Percentiles rank a stretch among this genome's conserved stretches.
Conservation (phyloP, 2,329 filamentous ascomycete genomes). For the Fusarium virguliforme region DNA sequence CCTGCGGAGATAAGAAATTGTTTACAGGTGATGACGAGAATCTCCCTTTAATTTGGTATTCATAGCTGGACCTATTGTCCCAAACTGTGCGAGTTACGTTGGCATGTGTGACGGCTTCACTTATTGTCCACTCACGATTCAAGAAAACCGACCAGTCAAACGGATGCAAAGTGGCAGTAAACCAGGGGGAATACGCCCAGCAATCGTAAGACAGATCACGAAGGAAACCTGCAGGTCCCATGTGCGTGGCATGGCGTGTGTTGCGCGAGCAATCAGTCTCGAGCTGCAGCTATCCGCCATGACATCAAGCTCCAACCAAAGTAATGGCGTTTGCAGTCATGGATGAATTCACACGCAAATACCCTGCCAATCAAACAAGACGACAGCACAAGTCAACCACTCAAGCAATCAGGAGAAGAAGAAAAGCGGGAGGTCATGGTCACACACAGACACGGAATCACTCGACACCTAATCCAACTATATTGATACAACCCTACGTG, state of each 20-base stretch:
- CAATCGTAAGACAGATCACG: background rate
- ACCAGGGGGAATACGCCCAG: background rate
- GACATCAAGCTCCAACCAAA: slow-evolving; percentile 7
- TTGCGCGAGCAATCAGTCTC: background rate
- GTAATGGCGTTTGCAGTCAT: background rate
- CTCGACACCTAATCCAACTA: slow-evolving; percentile 3
- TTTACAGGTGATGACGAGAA: too few relatives aligned
- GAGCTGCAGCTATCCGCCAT: background rate
- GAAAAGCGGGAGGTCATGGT: background rate
- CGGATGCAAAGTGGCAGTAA: background rate
- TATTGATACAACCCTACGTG: slow-evolving; percentile 6
- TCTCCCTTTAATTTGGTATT: background rate
- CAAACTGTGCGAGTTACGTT: background rate
- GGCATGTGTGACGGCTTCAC: background rate
- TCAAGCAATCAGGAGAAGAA: background rate
- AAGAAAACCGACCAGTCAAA: background rate
- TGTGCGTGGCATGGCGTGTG: background rate
- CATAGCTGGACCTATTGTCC: background rate
- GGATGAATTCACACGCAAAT: background rate
- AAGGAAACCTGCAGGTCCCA: background rate
- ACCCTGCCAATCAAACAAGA: background rate
- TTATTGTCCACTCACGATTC: background rate
- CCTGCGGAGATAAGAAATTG: background rate
- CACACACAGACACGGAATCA: background rate
- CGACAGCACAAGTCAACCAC: slow-evolving; percentile 1